These are phyloP conservation scores for Saraca asoca DNA, from an alignment of 331 rosid species.

Conservation along the genomic window DNA sequence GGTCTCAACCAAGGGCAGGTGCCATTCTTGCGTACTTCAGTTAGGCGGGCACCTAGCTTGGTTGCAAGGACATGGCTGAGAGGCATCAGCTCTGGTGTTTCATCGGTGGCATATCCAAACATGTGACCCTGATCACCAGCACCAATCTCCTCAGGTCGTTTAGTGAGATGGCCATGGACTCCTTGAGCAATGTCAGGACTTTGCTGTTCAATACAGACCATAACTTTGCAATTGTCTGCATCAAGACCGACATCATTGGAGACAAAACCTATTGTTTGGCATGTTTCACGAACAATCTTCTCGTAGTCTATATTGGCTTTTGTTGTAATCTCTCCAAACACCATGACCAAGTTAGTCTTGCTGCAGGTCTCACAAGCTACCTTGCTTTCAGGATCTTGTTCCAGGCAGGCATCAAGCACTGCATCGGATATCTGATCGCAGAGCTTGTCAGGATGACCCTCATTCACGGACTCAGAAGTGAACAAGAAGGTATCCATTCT, in stretches of 20 bases:
- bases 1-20: slow-evolving; percentile 51
- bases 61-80: slow-evolving; percentile 51
- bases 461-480: slow-evolving; percentile 51
- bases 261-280: slow-evolving; percentile 36
- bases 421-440: slow-evolving; percentile 52
- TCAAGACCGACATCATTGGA: slow-evolving; percentile 47
- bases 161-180: slow-evolving; percentile 45
- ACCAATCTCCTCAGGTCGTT: slow-evolving; percentile 44
- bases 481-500: slow-evolving; percentile 46
- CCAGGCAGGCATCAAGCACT: slow-evolving; percentile 45
- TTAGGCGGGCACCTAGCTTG: slow-evolving; percentile 42
- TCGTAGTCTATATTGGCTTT: slow-evolving; percentile 44
- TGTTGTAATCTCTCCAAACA: slow-evolving; percentile 50
- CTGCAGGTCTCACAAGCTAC: slow-evolving; percentile 50
- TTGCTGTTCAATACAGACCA: slow-evolving; percentile 41
- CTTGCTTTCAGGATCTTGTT: slow-evolving; percentile 48
- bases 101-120: slow-evolving; percentile 49
- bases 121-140: slow-evolving; percentile 50
- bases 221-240: slow-evolving; percentile 44
- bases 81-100: slow-evolving; percentile 47
- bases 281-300: slow-evolving; percentile 43
- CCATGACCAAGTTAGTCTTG: slow-evolving; percentile 51
- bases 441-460: slow-evolving; percentile 55
- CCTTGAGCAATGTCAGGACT: slow-evolving; percentile 49
- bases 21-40: slow-evolving; percentile 43